phyloP scores from a whole-genome alignment of 179 eudicot genomes.

The Heliamphora pulchella region DNA sequence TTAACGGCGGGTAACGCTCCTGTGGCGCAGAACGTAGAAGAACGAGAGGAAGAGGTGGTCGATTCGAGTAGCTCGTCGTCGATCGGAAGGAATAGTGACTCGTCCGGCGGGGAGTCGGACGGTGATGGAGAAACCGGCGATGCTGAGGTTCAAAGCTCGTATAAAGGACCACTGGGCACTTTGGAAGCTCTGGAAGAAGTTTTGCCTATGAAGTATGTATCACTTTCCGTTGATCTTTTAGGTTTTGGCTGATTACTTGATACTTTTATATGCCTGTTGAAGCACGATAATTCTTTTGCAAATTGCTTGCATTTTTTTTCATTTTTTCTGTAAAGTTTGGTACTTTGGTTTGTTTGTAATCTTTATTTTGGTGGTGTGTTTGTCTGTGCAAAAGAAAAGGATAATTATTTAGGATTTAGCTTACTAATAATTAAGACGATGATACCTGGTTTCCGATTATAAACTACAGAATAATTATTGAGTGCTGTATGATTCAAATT shows the following conservation, averaged over 20 bases:
- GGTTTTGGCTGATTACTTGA: not conserved
- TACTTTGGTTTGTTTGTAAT: not conserved
- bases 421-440: not conserved
- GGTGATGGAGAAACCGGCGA: constrained; percentile 27
- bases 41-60: constrained; percentile 14
- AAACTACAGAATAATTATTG: too few species aligned
- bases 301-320: not conserved
- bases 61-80: constrained; percentile 33
- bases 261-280: not conserved
- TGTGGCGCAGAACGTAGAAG: not conserved
- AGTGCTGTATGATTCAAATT: too few species aligned
- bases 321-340: not conserved
- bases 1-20: not conserved
- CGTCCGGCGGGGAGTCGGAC: constrained; percentile 11
- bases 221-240: not conserved
- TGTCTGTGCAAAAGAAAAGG: not conserved
- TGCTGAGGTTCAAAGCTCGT: constrained; percentile 41
- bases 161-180: constrained; percentile 29
- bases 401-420: not conserved
- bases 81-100: constrained; percentile 46
- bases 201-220: constrained; percentile 42
- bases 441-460: not conserved
- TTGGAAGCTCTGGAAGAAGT: constrained; percentile 44
- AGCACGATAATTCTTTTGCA: not conserved
- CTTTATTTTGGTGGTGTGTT: not conserved